Percentiles rank a stretch among this genome's conserved stretches.
Conservation (phyloP, 1,284 basidiomycete genomes). For the Neonothopanus nambi region DNA sequence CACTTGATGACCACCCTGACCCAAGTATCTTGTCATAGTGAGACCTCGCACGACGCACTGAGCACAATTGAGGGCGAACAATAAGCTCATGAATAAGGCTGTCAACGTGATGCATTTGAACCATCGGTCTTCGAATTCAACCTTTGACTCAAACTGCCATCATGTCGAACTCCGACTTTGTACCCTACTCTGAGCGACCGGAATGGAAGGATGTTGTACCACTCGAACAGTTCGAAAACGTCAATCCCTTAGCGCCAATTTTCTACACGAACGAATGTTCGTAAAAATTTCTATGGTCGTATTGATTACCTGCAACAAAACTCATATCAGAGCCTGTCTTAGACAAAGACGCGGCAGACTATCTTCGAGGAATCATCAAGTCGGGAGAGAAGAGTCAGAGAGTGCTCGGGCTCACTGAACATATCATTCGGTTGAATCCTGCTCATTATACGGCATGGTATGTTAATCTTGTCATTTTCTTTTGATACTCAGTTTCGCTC, state of each 20-base stretch:
- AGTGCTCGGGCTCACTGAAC: constrained; percentile 83
- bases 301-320: not conserved
- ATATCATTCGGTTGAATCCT: constrained; percentile 84
- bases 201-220: constrained; percentile 84
- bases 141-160: not conserved
- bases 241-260: constrained; percentile 83
- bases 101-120: too few species aligned
- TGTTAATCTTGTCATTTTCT: too few species aligned
- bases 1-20: too few species aligned
- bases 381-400: constrained; percentile 75
- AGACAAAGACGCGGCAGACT: constrained; percentile 93
- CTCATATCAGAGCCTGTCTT: constrained; percentile 1
- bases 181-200: constrained; percentile 59
- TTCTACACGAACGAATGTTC: constrained; percentile 85
- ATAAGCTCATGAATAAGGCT: too few species aligned
- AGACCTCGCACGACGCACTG: too few species aligned
- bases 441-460: constrained; percentile 97
- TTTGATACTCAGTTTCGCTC: not conserved
- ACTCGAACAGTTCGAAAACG: constrained; percentile 77
- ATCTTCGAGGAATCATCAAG: constrained; percentile 84
- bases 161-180: constrained; percentile 5
- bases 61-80: too few species aligned
- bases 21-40: too few species aligned
- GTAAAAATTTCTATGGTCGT: constrained; percentile 30
- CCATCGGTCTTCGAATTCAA: too few species aligned